These are phyloP conservation scores for Aspergillus sp. DNA, from an alignment of 2,329 filamentous ascomycete genomes.

Conservation along the genomic window DNA sequence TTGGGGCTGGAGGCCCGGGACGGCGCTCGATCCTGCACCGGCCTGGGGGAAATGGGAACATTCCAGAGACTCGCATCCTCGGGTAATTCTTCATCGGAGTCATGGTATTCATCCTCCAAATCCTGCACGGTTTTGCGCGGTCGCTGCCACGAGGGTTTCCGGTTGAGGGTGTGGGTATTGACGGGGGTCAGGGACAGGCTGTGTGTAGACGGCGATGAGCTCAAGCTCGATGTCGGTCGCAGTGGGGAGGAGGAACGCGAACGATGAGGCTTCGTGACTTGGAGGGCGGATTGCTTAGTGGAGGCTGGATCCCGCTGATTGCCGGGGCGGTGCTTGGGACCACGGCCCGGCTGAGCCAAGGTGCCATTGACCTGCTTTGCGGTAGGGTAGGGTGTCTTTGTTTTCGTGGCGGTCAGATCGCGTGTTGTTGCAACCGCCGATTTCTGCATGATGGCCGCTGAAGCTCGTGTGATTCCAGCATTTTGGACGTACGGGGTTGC, in stretches of 20 bases:
- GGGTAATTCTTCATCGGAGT: constrained; percentile 53
- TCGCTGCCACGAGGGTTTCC: constrained; percentile 47
- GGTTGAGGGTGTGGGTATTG: constrained; percentile 25
- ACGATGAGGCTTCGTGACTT: constrained; percentile 32
- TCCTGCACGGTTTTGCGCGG: constrained; percentile 51
- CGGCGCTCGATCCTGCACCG: constrained; percentile 40
- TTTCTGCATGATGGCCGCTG: constrained; percentile 31
- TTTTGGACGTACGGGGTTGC: constrained; percentile 32
- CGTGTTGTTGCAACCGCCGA: constrained; percentile 32
- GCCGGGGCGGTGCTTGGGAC: constrained; percentile 27
- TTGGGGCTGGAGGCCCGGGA: constrained; percentile 47
- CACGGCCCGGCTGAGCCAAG: constrained; percentile 26
- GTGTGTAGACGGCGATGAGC: constrained; percentile 28
- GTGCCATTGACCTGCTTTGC: constrained; percentile 29
- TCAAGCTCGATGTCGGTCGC: constrained; percentile 26
- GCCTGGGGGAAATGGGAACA: constrained; percentile 51
- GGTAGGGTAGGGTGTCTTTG: constrained; percentile 23
- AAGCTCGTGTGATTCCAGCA: constrained; percentile 28
- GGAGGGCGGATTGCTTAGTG: constrained; percentile 29
- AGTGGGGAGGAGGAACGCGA: constrained; percentile 35
- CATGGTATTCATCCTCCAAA: constrained; percentile 52
- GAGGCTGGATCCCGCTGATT: constrained; percentile 25
- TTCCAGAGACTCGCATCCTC: constrained; percentile 55
- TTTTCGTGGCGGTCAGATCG: constrained; percentile 36
- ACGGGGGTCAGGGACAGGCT: constrained; percentile 29